These are phyloP conservation scores for Steccherinum ochraceum DNA, from an alignment of 768 basidiomycete genomes.

Conservation along the genomic window DNA sequence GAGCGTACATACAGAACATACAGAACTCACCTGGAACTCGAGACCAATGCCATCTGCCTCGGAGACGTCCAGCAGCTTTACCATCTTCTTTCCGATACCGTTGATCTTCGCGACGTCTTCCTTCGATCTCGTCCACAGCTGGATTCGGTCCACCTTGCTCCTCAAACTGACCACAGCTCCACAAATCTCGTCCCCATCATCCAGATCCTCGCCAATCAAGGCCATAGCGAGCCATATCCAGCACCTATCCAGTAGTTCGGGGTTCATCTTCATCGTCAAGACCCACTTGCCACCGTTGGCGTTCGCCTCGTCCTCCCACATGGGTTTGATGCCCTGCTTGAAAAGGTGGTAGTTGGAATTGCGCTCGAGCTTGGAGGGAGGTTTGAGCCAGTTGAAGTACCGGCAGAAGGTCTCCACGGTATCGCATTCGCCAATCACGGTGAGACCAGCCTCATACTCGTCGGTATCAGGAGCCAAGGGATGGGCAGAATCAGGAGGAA, in stretches of 20 bases:
- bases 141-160: conserved; percentile 84
- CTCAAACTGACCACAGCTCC: conserved; percentile 84
- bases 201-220: conserved; percentile 70
- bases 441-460: conserved; percentile 82
- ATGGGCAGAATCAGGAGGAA: conserved; percentile 20
- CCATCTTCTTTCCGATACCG: conserved; percentile 74
- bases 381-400: conserved; percentile 92
- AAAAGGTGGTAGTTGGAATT: conserved; percentile 95
- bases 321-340: conserved; percentile 90
- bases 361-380: conserved; percentile 80
- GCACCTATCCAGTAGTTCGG: conserved; percentile 72
- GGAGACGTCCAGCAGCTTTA: conserved; percentile 77
- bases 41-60: conserved; percentile 81
- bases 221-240: conserved; percentile 93
- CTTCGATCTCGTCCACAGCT: conserved; percentile 84
- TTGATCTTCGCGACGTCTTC: conserved; percentile 85
- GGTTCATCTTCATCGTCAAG: conserved; percentile 84
- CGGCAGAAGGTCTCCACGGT: conserved; percentile 89
- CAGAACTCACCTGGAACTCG: conserved; percentile 73
- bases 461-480: conserved; percentile 49
- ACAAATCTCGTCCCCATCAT: conserved; percentile 73
- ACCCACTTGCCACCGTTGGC: conserved; percentile 95
- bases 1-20: neutral
- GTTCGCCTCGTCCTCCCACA: conserved; percentile 97
- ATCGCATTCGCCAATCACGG: conserved; percentile 82